Percentiles rank a stretch among this genome's conserved stretches.
These are phyloP conservation scores for Tylopilus felleus DNA, from an alignment of 768 basidiomycete species.

Conservation along the genomic window DNA sequence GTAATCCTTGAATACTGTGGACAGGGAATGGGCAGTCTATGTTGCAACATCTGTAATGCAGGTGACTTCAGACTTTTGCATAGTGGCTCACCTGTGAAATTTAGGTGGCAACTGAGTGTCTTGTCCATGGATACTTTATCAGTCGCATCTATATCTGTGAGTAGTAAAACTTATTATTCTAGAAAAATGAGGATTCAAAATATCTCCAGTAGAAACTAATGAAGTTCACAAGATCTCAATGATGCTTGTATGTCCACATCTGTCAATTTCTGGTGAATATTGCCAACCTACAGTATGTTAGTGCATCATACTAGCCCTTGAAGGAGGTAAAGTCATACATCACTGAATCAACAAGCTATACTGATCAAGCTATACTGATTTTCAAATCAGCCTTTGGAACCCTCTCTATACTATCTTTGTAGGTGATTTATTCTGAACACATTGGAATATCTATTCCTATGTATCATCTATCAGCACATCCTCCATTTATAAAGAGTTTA, in stretches of 20 bases:
- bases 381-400: constrained; percentile 16
- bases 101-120: constrained; percentile 17
- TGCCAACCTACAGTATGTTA: constrained; percentile 8
- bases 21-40: constrained; percentile 14
- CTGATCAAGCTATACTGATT: too few relatives aligned
- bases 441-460: not conserved
- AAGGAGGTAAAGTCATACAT: constrained; percentile 15
- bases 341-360: not conserved
- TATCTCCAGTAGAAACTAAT: constrained; percentile 8
- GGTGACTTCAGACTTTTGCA: not conserved
- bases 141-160: constrained; percentile 24
- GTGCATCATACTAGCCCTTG: constrained; percentile 17
- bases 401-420: constrained; percentile 8
- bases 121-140: constrained; percentile 25
- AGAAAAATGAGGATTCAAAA: not conserved
- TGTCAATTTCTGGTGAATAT: not conserved
- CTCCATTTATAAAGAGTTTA: not conserved
- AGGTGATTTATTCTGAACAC: not conserved
- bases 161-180: not conserved
- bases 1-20: not conserved
- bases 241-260: constrained; percentile 16
- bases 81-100: constrained; percentile 1
- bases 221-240: not conserved
- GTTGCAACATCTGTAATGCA: constrained; percentile 16
- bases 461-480: not conserved